Evolutionary conservation across 768 basidiomycete species (phyloP).

Genomic region (Clathrus columnatus): DNA sequence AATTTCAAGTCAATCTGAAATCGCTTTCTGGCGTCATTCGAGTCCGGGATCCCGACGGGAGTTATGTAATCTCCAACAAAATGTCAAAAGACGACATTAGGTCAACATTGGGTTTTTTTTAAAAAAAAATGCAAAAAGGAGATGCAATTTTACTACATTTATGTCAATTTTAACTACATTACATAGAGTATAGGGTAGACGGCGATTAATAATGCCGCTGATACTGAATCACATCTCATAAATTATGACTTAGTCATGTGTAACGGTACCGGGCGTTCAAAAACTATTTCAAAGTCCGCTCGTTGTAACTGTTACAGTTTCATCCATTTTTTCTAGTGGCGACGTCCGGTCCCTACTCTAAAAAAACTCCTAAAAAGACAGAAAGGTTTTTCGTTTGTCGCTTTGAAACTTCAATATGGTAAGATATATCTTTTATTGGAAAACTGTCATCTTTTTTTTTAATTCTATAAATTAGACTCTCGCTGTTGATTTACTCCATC

Average conservation of each 20-base stretch:
- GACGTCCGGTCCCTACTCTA: not conserved
- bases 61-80: not conserved
- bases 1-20: not conserved
- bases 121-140: too few species aligned
- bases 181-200: too few species aligned
- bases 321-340: not conserved
- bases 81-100: not conserved
- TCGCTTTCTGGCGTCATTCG: not conserved
- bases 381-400: not conserved
- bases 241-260: not conserved
- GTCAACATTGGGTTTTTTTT: too few species aligned
- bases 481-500: conserved; percentile 97
- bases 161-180: too few species aligned
- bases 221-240: too few species aligned
- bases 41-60: not conserved
- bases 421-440: not conserved
- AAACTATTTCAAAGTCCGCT: conserved; percentile 5
- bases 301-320: conserved; percentile 4
- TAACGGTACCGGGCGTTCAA: not conserved
- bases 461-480: conserved; percentile 74
- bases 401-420: conserved; percentile 4
- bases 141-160: too few species aligned
- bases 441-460: not conserved
- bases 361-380: not conserved
- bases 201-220: too few species aligned